Base-by-base conservation (phyloP, 2,329 filamentous ascomycete genomes). In the Biscogniauxia sp. region DNA sequence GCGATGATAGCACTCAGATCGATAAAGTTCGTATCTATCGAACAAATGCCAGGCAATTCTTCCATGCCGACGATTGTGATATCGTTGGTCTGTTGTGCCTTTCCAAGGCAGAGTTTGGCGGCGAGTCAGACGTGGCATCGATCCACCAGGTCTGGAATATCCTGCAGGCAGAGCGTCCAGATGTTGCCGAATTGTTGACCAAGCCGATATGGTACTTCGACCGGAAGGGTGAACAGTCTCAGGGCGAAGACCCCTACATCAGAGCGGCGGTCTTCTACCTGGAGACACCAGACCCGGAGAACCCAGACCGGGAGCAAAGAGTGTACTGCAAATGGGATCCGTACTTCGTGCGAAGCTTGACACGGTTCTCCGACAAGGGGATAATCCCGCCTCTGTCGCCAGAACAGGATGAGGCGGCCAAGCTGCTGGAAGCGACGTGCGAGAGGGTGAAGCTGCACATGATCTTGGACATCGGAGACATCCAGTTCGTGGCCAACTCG, bases 191-290 rank as follows among this genome's bases (percentile, higher is more conserved):
- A 73, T 82, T 88, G 5, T 80, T 96, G 57, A 89, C 90, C 1
- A 78, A 88, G 73, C 92, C 92, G 0, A 86, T 92, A 65, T 96
- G 92, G 92, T 95, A 96, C 78, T 94, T 96, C 74, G 92, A 96
- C 76, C 88, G 92, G 58, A 96, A 96, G 79, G 92, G 92, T 11
- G 92, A 96, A 79, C 86, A 85, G 1, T 90, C 87, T 20, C 78
- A 81, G 15, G 92, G 91, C 13, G 83, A 96, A 75, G 85, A 93
- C 58, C 87, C 88, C 60, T 96, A 87, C 77, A 90, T 92, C 68
- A 81, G 83, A 51, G 86, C 88, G 32, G 82, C 85, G 13, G 85
- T 96, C 19, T 85, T 95, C 68, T 96, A 93, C 74, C 79, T 93
- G 3, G 92, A 96, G 78, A 85, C 84, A 8, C 66, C 70, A 11